phyloP scores from a whole-genome alignment of 495 filamentous ascomycete genomes.

The Haplographium delicatum region DNA sequence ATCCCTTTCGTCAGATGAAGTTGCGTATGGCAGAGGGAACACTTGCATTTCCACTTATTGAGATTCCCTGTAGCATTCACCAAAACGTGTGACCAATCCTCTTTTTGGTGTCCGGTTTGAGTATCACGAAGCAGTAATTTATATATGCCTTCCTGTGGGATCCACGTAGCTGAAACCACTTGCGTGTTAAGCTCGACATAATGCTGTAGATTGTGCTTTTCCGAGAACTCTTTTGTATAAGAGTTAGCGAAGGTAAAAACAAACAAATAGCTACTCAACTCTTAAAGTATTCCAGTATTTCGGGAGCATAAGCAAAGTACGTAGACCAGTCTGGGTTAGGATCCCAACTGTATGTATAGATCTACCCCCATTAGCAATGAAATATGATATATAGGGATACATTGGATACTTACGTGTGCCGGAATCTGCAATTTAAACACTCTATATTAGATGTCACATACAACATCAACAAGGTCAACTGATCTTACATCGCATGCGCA shows the following conservation, averaged over 20 bases:
- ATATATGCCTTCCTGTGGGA: neutral
- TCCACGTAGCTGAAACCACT: neutral
- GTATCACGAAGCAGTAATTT: neutral
- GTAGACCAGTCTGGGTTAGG: neutral
- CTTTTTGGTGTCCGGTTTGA: conserved; percentile 24
- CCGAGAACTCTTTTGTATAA: neutral
- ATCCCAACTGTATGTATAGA: neutral
- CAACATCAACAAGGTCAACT: no score
- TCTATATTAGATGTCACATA: no score
- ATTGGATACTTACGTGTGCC: neutral
- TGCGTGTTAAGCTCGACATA: neutral
- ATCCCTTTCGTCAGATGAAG: no score
- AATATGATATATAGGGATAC: neutral
- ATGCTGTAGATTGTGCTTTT: neutral
- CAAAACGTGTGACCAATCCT: conserved; percentile 41
- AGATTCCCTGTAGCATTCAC: conserved; percentile 37
- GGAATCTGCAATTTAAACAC: no score
- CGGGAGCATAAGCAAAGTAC: neutral
- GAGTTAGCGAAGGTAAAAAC: no score
- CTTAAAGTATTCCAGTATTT: neutral
- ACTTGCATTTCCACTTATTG: conserved; percentile 34
- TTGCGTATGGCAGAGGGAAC: no score
- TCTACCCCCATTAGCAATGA: neutral
- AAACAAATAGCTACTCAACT: no score
- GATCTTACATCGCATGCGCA: neutral